Evolutionary conservation across 805 yeast species (phyloP).

Genomic region (Jamesozyma hellenica): DNA sequence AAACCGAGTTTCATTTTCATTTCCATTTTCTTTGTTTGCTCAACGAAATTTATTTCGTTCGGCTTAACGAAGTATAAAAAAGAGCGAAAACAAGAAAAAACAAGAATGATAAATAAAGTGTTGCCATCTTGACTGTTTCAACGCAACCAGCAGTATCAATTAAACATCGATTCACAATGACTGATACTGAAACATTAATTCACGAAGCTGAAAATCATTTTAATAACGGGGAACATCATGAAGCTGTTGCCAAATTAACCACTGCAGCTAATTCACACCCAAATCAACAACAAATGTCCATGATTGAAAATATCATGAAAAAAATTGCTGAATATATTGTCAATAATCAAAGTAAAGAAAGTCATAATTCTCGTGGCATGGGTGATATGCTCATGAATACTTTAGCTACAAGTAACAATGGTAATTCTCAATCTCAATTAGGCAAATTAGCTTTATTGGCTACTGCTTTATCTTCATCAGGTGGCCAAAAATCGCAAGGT

Average conservation of each 20-base stretch:
- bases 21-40: too few species aligned
- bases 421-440: slow-evolving; percentile 20
- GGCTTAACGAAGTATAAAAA: too few species aligned
- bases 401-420: slow-evolving; percentile 14
- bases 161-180: too few species aligned
- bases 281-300: slow-evolving; percentile 13
- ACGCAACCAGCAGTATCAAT: too few species aligned
- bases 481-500: neutral
- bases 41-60: too few species aligned
- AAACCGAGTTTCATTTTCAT: too few species aligned
- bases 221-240: slow-evolving; percentile 18
- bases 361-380: slow-evolving; percentile 9
- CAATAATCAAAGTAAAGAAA: slow-evolving; percentile 1
- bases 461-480: slow-evolving; percentile 12
- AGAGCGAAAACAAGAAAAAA: too few species aligned
- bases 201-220: slow-evolving; percentile 17
- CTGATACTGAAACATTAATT: too few species aligned
- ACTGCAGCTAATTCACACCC: slow-evolving; percentile 21
- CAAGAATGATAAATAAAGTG: too few species aligned
- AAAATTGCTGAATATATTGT: slow-evolving; percentile 15
- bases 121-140: too few species aligned
- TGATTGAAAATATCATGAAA: slow-evolving; percentile 18
- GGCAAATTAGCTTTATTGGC: slow-evolving; percentile 25
- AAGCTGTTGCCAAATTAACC: slow-evolving; percentile 23
- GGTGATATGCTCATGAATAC: slow-evolving; percentile 18